Percentiles rank a stretch among this genome's conserved stretches.
Evolutionary conservation across 169 alveolate species (phyloP).

Genomic region (Perkinsus chesapeaki): DNA sequence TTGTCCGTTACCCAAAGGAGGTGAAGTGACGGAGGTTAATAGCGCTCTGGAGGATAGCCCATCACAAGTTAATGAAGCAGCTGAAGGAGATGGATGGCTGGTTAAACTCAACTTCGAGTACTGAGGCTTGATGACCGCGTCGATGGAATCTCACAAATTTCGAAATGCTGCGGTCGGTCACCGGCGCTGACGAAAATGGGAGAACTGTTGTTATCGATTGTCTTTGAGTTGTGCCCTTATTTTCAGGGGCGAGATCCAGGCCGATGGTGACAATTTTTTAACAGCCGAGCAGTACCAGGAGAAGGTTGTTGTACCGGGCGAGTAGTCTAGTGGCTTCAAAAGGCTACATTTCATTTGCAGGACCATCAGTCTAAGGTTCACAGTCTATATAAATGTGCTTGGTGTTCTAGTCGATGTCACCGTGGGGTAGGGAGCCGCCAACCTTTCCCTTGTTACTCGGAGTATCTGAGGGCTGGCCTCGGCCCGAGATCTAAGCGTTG

Average conservation of each 20-base stretch:
- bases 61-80: not conserved
- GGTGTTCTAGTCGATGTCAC: too few species aligned
- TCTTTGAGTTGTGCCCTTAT: too few species aligned
- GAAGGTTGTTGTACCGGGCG: not conserved
- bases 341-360: too few species aligned
- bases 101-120: not conserved
- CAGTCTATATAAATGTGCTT: too few species aligned
- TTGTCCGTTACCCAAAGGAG: not conserved
- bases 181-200: not conserved
- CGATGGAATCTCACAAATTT: too few species aligned
- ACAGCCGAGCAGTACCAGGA: not conserved
- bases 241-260: not conserved
- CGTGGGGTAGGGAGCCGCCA: too few species aligned
- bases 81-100: not conserved
- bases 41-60: not conserved
- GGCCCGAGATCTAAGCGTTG: too few species aligned
- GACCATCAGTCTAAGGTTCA: too few species aligned
- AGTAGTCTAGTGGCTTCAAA: not conserved
- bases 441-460: too few species aligned
- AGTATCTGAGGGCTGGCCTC: too few species aligned
- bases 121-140: too few species aligned
- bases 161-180: too few species aligned
- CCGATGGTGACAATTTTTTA: not conserved
- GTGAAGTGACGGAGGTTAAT: not conserved
- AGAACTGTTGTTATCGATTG: not conserved